Percentiles rank a stretch among this genome's conserved stretches.
phyloP scores from a whole-genome alignment of 2,329 filamentous ascomycete genomes.

The Pseudogymnoascus sp. region DNA sequence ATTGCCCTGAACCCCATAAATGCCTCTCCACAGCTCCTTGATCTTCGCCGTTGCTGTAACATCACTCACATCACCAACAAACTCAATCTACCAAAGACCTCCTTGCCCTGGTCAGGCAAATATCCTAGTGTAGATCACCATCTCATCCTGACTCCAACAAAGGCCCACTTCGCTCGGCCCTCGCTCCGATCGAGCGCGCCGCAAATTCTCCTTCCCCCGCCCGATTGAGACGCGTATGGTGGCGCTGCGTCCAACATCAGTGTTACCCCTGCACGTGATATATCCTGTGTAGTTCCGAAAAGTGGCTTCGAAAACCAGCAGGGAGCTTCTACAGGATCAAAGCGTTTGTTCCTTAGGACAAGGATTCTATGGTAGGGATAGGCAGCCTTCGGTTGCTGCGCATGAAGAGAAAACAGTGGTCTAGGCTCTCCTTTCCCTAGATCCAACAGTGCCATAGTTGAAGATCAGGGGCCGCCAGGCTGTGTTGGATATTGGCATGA shows the following conservation, averaged over 20 bases:
- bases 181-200: not conserved
- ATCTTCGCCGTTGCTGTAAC: not conserved
- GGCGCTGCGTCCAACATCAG: not conserved
- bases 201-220: not conserved
- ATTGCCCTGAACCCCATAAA: not conserved
- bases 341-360: not conserved
- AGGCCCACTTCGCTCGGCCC: constrained; percentile 1
- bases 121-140: not conserved
- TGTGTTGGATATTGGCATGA: constrained; percentile 1
- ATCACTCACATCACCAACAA: not conserved
- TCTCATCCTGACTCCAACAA: not conserved
- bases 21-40: not conserved
- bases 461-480: not conserved
- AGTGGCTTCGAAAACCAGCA: not conserved
- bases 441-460: not conserved
- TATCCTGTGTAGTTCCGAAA: not conserved
- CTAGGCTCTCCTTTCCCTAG: not conserved
- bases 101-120: not conserved
- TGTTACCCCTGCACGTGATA: not conserved
- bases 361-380: not conserved
- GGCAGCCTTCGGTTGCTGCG: not conserved
- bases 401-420: not conserved
- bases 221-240: not conserved
- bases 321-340: not conserved
- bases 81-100: constrained; percentile 1